Evolutionary conservation across 495 filamentous ascomycete species (phyloP).

Genomic region (Peziza echinospora): DNA sequence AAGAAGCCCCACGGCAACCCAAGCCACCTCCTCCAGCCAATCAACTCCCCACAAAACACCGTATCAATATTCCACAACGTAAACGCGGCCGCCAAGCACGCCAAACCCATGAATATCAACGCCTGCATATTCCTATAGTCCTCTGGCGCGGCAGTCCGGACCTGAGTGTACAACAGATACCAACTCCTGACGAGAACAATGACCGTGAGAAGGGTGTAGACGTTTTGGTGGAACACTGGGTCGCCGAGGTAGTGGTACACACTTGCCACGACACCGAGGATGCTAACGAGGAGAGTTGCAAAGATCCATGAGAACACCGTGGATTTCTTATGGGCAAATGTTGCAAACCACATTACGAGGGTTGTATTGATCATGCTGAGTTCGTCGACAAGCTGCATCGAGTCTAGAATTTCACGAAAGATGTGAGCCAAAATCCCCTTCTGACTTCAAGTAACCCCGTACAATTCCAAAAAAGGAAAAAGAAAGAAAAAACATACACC

Average conservation of each 20-base stretch:
- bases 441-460: not conserved
- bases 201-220: conserved; percentile 61
- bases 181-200: conserved; percentile 59
- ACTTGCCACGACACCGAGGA: conserved; percentile 7
- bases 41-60: conserved; percentile 49
- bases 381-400: conserved; percentile 94
- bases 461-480: not conserved
- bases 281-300: conserved; percentile 22
- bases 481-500: conserved; percentile 35
- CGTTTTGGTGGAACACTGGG: conserved; percentile 78
- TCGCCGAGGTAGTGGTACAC: conserved; percentile 83
- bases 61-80: conserved; percentile 77
- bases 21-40: conserved; percentile 45
- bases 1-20: conserved; percentile 78
- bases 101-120: conserved; percentile 46
- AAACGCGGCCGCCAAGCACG: conserved; percentile 66
- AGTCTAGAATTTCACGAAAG: conserved; percentile 33
- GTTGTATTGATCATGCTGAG: conserved; percentile 97
- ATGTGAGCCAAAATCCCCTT: not conserved
- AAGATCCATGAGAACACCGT: conserved; percentile 32
- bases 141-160: conserved; percentile 40
- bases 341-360: conserved; percentile 65
- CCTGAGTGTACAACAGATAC: conserved; percentile 68
- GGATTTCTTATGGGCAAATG: conserved; percentile 53
- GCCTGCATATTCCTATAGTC: conserved; percentile 56